Conservation (phyloP, 192 early-diverging fungal species). For the Podila horticola region DNA sequence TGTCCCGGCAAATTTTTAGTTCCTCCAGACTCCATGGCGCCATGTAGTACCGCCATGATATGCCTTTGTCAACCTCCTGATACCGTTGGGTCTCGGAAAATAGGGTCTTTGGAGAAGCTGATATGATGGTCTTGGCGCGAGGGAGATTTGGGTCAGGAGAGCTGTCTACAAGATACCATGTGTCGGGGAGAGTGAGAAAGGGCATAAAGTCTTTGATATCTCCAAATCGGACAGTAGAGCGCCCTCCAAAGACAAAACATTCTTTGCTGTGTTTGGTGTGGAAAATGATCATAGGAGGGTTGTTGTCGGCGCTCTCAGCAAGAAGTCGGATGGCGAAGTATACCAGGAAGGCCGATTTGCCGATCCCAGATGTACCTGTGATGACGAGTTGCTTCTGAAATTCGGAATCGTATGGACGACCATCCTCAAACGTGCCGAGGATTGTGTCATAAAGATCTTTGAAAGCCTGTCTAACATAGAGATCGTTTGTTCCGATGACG, state of each 20-base stretch:
- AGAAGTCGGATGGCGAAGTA: constrained; percentile 44
- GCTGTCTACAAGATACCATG: constrained; percentile 10
- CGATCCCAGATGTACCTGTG: constrained; percentile 45
- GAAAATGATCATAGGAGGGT: constrained; percentile 33
- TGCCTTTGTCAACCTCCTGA: constrained; percentile 6
- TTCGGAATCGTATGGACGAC: background rate
- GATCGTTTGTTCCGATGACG: constrained; percentile 12
- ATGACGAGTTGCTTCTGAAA: constrained; percentile 19
- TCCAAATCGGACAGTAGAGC: constrained; percentile 7
- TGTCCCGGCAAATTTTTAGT: constrained; percentile 5
- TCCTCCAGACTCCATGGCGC: constrained; percentile 20
- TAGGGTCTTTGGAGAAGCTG: constrained; percentile 12
- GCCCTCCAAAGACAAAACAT: constrained; percentile 16
- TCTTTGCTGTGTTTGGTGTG: background rate
- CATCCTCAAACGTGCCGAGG: background rate
- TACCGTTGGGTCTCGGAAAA: constrained; percentile 25
- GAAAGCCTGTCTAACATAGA: constrained; percentile 34
- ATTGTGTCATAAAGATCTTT: constrained; percentile 27
- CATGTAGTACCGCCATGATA: constrained; percentile 21
- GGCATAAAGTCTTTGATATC: constrained; percentile 2
- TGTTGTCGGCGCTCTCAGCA: constrained; percentile 23
- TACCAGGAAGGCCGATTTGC: constrained; percentile 50
- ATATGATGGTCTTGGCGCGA: constrained; percentile 7
- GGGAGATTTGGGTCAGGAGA: background rate
- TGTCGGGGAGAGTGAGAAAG: constrained; percentile 6